A percentile compares a stretch with the other conserved stretches of the same genome.
Evolutionary conservation across 352 stramenopile genomes (phyloP).

Genomic region (Pythium angustatum): DNA sequence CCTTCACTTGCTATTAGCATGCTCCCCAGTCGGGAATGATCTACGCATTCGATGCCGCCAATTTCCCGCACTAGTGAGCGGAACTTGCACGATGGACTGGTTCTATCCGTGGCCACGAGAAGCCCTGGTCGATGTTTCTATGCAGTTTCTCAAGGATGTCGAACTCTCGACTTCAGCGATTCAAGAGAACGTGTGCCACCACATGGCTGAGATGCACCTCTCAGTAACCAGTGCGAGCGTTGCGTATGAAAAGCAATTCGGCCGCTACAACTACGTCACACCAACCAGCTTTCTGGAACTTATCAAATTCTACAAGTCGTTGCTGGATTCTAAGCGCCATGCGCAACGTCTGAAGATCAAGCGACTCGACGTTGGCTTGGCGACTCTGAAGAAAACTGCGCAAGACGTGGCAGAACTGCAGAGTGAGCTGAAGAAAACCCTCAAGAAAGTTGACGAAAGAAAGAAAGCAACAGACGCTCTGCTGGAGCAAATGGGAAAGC

Average conservation of each 20-base stretch:
- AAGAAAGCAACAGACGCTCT: slow-evolving; percentile 88
- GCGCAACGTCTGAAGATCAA: slow-evolving; percentile 66
- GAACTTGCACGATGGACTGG: slow-evolving; percentile 83
- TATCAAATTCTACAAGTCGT: slow-evolving; percentile 90
- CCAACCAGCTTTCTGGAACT: slow-evolving; percentile 92
- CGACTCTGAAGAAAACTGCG: slow-evolving; percentile 84
- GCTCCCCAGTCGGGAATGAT: slow-evolving; percentile 76
- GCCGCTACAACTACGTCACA: slow-evolving; percentile 92
- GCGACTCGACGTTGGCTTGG: slow-evolving; percentile 80
- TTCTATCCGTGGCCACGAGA: slow-evolving; percentile 92
- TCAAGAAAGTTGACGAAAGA: slow-evolving; percentile 90
- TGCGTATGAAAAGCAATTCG: slow-evolving; percentile 72
- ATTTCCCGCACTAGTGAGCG: slow-evolving; percentile 77
- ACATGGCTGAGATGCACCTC: slow-evolving; percentile 92
- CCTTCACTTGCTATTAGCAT: slow-evolving; percentile 85
- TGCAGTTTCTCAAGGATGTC: slow-evolving; percentile 84
- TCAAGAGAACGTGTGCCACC: slow-evolving; percentile 91
- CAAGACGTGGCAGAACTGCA: slow-evolving; percentile 79
- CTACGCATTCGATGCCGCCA: slow-evolving; percentile 75
- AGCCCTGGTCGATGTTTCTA: slow-evolving; percentile 82
- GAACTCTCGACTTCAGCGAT: slow-evolving; percentile 65
- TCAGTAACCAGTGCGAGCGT: slow-evolving; percentile 79
- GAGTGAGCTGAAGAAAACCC: slow-evolving; percentile 83
- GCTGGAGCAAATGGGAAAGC: slow-evolving; percentile 88
- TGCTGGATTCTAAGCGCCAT: slow-evolving; percentile 63